These are phyloP conservation scores for Inonotus obliquus DNA, from an alignment of 1,284 basidiomycete genomes.

Conservation along the genomic window DNA sequence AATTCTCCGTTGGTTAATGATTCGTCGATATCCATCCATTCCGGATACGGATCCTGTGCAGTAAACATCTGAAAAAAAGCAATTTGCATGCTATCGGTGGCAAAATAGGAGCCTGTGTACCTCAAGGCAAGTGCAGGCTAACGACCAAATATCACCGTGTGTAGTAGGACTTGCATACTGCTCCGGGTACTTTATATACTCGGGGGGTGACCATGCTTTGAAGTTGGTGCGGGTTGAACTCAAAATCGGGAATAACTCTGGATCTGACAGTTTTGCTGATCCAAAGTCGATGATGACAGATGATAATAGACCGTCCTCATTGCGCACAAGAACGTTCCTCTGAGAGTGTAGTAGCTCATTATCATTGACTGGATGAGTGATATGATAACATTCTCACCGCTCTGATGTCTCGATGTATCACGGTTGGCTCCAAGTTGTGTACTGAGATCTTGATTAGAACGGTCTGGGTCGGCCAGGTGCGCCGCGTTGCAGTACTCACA, in stretches of 20 bases:
- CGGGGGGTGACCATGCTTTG: conserved; percentile 1
- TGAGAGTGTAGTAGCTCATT: neutral
- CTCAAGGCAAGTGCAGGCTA: conserved; percentile 6
- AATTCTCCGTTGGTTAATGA: neutral
- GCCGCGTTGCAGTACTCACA: neutral
- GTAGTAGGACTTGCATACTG: neutral
- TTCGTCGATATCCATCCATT: neutral
- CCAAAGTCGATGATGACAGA: conserved; percentile 3
- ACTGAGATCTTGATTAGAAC: neutral
- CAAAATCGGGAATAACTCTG: neutral
- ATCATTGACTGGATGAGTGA: no score
- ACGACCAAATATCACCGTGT: conserved; percentile 11
- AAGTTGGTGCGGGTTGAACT: neutral
- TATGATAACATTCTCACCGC: neutral
- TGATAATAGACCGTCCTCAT: neutral
- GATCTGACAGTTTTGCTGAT: conserved; percentile 3
- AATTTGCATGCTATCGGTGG: no score
- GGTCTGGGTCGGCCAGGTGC: neutral
- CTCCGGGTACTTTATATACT: neutral
- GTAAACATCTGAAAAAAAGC: neutral
- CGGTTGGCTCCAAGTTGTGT: neutral
- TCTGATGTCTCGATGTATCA: conserved; percentile 5
- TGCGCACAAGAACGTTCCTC: neutral
- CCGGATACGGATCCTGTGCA: neutral
- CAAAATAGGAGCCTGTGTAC: neutral